Base-by-base conservation (phyloP, 352 stramenopile genomes). In the Pythium utonaiense region DNA sequence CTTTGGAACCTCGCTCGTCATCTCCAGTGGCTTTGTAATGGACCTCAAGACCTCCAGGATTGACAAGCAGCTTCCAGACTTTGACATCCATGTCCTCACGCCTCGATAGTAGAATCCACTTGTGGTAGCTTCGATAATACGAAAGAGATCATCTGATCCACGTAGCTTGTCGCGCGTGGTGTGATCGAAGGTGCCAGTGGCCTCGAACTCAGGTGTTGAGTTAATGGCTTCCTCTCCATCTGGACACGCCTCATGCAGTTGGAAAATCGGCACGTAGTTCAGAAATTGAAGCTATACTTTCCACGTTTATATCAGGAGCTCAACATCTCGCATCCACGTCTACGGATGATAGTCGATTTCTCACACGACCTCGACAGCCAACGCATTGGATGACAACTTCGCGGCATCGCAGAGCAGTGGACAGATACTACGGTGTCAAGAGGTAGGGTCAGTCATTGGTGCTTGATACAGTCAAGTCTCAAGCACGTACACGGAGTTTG, bases 1-100 rank as follows among this genome's bases (percentile, higher is more conserved):
- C 62, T 89, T 92, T 63, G 78, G 83, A 68, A 90, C 78, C 6
- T 83, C 80, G 14, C 60, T 90, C 34, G 71, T 89, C 21, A 67
- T 92, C 49, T 88, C 78, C n/a, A 89, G 80, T 36, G 83, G 82
- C 41, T 92, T 92, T 38, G 73, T 90, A 16, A 70, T 62, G 19
- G 73, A 74, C 19, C 48, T 41, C 0, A 40, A 56, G 50, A 74
- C 61, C n/a, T 64, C 67, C 24, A 78, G 77, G 58, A 69, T 78
- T 6, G 73, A 88, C 36, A 66, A 66, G 40, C 77, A 88, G 57
- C 77, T 91, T 9, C 58, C 78, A 21, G 74, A 89, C 31, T 70
- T 60, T n/a, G 81, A 91, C 36, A 71, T 88, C 14, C 77, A 91
- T 64, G 59, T 88, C 0, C 55, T 80, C 25, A 62, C 62, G 13